phyloP scores from a whole-genome alignment of 768 basidiomycete species.

The Boletus reticulatus region DNA sequence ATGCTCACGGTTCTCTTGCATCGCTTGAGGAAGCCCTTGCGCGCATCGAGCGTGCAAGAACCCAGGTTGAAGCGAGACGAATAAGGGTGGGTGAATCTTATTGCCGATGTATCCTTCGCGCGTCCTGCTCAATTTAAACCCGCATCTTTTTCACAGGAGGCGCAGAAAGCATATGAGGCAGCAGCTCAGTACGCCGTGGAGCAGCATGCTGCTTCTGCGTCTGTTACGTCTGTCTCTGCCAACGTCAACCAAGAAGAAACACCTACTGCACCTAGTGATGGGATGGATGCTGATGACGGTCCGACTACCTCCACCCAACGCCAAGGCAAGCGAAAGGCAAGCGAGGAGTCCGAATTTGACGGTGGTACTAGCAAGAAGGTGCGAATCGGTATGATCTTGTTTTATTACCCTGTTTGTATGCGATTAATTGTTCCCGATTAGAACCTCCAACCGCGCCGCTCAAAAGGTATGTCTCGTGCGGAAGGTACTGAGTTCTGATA shows the following conservation, averaged over 20 bases:
- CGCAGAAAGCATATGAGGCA: conserved; percentile 55
- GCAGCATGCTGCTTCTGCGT: conserved; percentile 35
- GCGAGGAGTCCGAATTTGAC: conserved; percentile 40
- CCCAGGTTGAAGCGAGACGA: conserved; percentile 58
- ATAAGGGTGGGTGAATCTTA: conserved; percentile 48
- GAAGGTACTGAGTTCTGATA: not conserved
- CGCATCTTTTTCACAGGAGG: conserved; percentile 44
- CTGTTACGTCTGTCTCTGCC: conserved; percentile 26
- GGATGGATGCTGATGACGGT: conserved; percentile 43
- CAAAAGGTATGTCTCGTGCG: conserved; percentile 49
- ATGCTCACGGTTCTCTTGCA: conserved; percentile 70
- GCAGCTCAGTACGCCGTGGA: conserved; percentile 45
- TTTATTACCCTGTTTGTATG: not conserved
- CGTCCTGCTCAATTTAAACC: not conserved
- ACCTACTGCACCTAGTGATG: conserved; percentile 4
- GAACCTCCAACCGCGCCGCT: conserved; percentile 47
- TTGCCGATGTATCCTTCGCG: not conserved
- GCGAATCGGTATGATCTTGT: conserved; percentile 48
- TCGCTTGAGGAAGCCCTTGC: conserved; percentile 62
- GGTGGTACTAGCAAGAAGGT: conserved; percentile 60
- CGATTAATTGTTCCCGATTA: conserved; percentile 15
- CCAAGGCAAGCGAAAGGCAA: conserved; percentile 63
- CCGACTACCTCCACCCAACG: conserved; percentile 33
- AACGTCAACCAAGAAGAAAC: not conserved
- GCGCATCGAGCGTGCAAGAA: conserved; percentile 63